These are phyloP conservation scores for Globisporangium paddicum DNA, from an alignment of 352 stramenopile genomes.

Conservation along the genomic window DNA sequence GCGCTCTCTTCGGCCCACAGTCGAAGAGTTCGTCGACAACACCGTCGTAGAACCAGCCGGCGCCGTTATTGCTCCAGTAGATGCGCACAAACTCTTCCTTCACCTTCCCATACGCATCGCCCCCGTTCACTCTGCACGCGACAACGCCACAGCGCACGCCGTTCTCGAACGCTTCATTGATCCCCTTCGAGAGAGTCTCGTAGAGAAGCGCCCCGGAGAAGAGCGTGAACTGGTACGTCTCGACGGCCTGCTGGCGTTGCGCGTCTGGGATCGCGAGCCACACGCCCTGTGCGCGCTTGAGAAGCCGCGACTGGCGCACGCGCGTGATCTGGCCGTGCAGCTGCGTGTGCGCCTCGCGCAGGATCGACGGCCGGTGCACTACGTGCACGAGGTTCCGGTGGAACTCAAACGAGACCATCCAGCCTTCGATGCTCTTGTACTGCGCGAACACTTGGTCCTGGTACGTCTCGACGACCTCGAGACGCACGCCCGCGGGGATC, in stretches of 20 bases:
- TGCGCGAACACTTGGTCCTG: slow-evolving; percentile 61
- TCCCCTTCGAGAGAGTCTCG: slow-evolving; percentile 27
- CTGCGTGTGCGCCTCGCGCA: slow-evolving; percentile 46
- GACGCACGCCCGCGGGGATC: slow-evolving; percentile 31
- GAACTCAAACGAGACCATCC: slow-evolving; percentile 55
- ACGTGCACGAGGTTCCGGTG: slow-evolving; percentile 66
- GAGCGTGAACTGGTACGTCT: slow-evolving; percentile 36
- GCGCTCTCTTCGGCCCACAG: slow-evolving; percentile 32
- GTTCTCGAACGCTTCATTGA: slow-evolving; percentile 28
- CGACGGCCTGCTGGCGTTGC: slow-evolving; percentile 34
- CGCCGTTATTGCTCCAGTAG: slow-evolving; percentile 25
- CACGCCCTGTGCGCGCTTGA: slow-evolving; percentile 32
- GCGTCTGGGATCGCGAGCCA: slow-evolving; percentile 41
- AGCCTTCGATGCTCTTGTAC: slow-evolving; percentile 55
- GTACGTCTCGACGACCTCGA: slow-evolving; percentile 60
- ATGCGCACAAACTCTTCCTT: slow-evolving; percentile 52
- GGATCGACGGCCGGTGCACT: slow-evolving; percentile 50
- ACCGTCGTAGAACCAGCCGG: slow-evolving; percentile 15
- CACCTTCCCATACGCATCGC: slow-evolving; percentile 36
- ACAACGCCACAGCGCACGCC: slow-evolving; percentile 40
- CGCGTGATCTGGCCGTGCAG: slow-evolving; percentile 47
- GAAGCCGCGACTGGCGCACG: slow-evolving; percentile 37
- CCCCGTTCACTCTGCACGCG: slow-evolving; percentile 30
- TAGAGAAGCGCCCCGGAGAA: slow-evolving; percentile 45
- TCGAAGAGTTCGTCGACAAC: slow-evolving; percentile 38